Percentiles rank a stretch among this genome's conserved stretches.
These are phyloP conservation scores for Emmonsiellopsis sp. DNA, from an alignment of 2,329 filamentous ascomycete genomes.

Conservation along the genomic window DNA sequence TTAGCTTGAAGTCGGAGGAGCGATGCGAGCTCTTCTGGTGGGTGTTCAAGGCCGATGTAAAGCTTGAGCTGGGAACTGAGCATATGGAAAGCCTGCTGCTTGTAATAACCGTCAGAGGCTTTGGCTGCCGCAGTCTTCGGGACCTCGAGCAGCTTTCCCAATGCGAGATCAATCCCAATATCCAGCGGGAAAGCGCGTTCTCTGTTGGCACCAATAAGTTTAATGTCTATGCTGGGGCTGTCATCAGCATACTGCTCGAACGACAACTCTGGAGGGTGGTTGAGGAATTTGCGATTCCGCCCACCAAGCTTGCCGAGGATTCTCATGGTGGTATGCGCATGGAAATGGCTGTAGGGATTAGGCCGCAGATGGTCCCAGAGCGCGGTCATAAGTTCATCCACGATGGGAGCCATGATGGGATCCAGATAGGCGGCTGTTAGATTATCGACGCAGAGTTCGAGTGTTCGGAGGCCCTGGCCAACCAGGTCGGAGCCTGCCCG, in stretches of 20 bases:
- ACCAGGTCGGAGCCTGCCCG: conserved; percentile 88
- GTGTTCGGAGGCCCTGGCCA: conserved; percentile 80
- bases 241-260: conserved; percentile 86
- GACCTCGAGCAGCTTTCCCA: conserved; percentile 75
- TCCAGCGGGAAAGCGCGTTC: conserved; percentile 81
- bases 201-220: conserved; percentile 78
- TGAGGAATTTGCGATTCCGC: conserved; percentile 91
- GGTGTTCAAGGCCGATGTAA: conserved; percentile 72
- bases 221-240: conserved; percentile 73
- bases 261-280: conserved; percentile 70
- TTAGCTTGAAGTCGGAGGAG: conserved; percentile 81
- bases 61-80: conserved; percentile 85
- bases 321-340: conserved; percentile 93
- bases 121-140: conserved; percentile 53
- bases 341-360: conserved; percentile 91
- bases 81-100: conserved; percentile 81
- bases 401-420: conserved; percentile 97
- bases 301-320: conserved; percentile 95
- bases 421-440: conserved; percentile 95
- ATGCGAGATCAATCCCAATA: conserved; percentile 78
- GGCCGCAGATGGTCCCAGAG: conserved; percentile 92
- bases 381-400: conserved; percentile 96
- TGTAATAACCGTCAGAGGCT: conserved; percentile 74
- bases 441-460: conserved; percentile 97
- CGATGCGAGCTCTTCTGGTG: conserved; percentile 81